Evolutionary conservation across 352 stramenopile genomes (phyloP).

Genomic region (Phytophthora citrophthora): DNA sequence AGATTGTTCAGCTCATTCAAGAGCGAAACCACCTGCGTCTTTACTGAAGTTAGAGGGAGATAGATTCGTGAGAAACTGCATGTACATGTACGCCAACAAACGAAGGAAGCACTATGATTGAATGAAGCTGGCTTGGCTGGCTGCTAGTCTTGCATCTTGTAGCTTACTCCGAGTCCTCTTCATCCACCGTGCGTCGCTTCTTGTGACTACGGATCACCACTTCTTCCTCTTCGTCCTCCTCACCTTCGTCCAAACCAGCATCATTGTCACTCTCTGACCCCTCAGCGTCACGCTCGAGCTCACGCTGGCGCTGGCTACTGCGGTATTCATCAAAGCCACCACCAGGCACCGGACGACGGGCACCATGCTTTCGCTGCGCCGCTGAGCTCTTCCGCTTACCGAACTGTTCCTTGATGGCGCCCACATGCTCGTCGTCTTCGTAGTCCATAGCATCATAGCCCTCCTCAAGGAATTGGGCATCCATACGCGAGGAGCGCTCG

Average conservation of each 20-base stretch:
- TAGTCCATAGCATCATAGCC: constrained; percentile 80
- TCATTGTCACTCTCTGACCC: constrained; percentile 76
- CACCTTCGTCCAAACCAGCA: constrained; percentile 50
- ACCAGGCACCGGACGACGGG: constrained; percentile 55
- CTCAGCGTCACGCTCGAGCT: constrained; percentile 55
- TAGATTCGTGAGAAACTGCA: constrained; percentile 3
- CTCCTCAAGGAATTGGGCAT: constrained; percentile 85
- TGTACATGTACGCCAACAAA: not conserved
- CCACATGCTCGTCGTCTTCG: constrained; percentile 85
- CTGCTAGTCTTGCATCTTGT: constrained; percentile 1
- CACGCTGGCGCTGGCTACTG: constrained; percentile 47
- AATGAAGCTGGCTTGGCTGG: constrained; percentile 8
- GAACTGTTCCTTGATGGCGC: constrained; percentile 87
- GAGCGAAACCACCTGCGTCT: constrained; percentile 16
- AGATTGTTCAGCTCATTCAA: constrained; percentile 19
- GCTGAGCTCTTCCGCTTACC: constrained; percentile 56
- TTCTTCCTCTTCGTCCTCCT: constrained; percentile 82
- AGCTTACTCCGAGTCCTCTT: constrained; percentile 83
- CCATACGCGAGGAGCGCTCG: constrained; percentile 76
- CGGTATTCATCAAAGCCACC: constrained; percentile 87
- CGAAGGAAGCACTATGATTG: constrained; percentile 14
- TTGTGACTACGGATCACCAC: constrained; percentile 75
- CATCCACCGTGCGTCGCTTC: constrained; percentile 82
- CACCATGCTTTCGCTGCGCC: constrained; percentile 33
- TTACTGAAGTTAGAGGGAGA: constrained; percentile 1